Conservation (phyloP, 306 rosid genomes). For the Hylodesmum podocarpum region DNA sequence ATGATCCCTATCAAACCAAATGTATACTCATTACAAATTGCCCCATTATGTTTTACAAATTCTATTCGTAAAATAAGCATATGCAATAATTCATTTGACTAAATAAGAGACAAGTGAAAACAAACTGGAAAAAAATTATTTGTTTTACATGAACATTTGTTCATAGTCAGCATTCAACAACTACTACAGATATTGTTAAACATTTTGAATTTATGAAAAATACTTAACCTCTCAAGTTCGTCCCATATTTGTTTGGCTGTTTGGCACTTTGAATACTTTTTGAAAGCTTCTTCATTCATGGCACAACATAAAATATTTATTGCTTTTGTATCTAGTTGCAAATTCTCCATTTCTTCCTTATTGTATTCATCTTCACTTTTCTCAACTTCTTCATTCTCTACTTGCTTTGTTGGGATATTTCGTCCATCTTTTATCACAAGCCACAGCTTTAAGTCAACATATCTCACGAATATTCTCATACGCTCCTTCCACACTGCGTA, state of each 20-base stretch:
- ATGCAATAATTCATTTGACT: no score
- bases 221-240: background rate
- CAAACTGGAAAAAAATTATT: no score
- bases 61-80: no score
- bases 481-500: background rate
- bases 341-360: background rate
- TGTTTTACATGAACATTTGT: background rate
- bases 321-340: no score
- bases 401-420: background rate
- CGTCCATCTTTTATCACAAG: slow-evolving; percentile 19
- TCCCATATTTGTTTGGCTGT: slow-evolving; percentile 29
- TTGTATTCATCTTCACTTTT: slow-evolving; percentile 21
- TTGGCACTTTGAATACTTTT: background rate
- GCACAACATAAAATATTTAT: slow-evolving; percentile 8
- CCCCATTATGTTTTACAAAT: background rate
- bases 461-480: background rate
- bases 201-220: background rate
- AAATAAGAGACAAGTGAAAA: no score
- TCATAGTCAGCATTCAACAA: background rate
- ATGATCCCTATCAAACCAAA: background rate
- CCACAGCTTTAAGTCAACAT: slow-evolving; percentile 10
- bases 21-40: no score
- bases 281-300: background rate
- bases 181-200: background rate
- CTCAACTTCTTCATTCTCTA: background rate